Percentiles rank a stretch among this genome's conserved stretches.
Evolutionary conservation across 441 rosid species (phyloP).

Genomic region (Gossypium gossypioides): DNA sequence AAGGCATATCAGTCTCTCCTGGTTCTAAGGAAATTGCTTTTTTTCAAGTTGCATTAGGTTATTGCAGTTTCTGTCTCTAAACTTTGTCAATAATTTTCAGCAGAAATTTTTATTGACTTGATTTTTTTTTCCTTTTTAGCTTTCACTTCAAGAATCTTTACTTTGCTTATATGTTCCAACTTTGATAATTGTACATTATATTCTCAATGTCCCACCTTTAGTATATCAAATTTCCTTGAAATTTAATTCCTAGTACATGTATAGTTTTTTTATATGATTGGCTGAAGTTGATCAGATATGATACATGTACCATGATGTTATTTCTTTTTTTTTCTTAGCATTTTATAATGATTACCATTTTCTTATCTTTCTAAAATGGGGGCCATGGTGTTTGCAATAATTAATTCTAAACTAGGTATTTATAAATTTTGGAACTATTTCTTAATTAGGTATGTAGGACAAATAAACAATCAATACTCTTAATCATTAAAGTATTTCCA

Average conservation of each 20-base stretch:
- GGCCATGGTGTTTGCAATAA: slow-evolving; percentile 4
- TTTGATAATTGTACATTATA: slow-evolving; percentile 3
- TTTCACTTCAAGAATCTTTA: background rate
- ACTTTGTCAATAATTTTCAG: background rate
- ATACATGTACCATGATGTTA: background rate
- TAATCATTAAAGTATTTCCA: background rate
- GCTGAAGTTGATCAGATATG: background rate
- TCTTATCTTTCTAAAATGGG: background rate
- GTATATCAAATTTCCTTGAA: background rate
- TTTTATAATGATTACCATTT: background rate
- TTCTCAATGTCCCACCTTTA: background rate
- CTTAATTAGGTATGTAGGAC: background rate
- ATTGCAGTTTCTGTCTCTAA: background rate
- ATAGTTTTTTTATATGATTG: background rate
- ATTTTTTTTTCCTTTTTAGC: background rate
- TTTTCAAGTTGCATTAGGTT: background rate
- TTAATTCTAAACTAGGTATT: background rate
- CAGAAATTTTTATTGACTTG: background rate
- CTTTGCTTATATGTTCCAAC: background rate
- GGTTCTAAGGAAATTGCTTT: slow-evolving; percentile 7
- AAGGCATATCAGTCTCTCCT: background rate
- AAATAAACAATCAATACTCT: background rate
- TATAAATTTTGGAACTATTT: background rate
- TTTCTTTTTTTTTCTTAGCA: background rate
- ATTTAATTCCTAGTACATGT: background rate